These are phyloP conservation scores for Pestalotiopsis sp. DNA, from an alignment of 2,329 filamentous ascomycete genomes.

Conservation along the genomic window DNA sequence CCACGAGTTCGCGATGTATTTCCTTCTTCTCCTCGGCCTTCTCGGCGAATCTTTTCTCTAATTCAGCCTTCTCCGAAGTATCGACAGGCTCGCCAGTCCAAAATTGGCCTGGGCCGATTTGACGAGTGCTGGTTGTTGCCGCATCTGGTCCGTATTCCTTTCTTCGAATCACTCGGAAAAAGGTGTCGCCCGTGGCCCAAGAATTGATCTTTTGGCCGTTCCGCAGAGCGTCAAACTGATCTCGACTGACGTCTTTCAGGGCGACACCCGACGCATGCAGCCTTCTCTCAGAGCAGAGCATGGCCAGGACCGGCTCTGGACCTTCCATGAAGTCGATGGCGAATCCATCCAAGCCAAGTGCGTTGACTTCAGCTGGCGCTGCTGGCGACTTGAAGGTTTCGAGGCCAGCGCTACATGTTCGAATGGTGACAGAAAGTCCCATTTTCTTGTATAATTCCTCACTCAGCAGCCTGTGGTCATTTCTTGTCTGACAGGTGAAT, in stretches of 20 bases:
- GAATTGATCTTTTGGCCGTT: slow-evolving; percentile 58
- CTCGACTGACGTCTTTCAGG: slow-evolving; percentile 63
- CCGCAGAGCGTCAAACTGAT: slow-evolving; percentile 69
- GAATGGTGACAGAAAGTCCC: slow-evolving; percentile 73
- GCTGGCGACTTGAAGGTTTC: slow-evolving; percentile 58
- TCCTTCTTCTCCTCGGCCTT: slow-evolving; percentile 36
- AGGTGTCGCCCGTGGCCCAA: slow-evolving; percentile 71
- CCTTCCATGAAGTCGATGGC: slow-evolving; percentile 79
- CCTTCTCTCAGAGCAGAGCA: slow-evolving; percentile 77
- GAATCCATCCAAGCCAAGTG: slow-evolving; percentile 76
- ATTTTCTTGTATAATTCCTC: slow-evolving; percentile 64
- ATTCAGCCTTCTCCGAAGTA: slow-evolving; percentile 60
- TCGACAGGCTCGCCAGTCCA: slow-evolving; percentile 84
- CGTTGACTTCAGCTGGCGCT: slow-evolving; percentile 53
- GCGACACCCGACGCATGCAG: slow-evolving; percentile 72
- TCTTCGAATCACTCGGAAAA: slow-evolving; percentile 69
- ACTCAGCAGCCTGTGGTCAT: slow-evolving; percentile 76
- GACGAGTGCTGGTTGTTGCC: slow-evolving; percentile 68
- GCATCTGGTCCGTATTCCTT: slow-evolving; percentile 79
- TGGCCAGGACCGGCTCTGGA: slow-evolving; percentile 80
- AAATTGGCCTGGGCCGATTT: slow-evolving; percentile 61
- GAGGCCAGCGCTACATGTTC: slow-evolving; percentile 60
- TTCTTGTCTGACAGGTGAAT: slow-evolving; percentile 75
- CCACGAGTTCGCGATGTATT: slow-evolving; percentile 35
- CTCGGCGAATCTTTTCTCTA: slow-evolving; percentile 57